Percentiles rank a stretch among this genome's conserved stretches.
Conservation (phyloP, 202 grass and related monocot species). For the Elaeis oleifera region DNA sequence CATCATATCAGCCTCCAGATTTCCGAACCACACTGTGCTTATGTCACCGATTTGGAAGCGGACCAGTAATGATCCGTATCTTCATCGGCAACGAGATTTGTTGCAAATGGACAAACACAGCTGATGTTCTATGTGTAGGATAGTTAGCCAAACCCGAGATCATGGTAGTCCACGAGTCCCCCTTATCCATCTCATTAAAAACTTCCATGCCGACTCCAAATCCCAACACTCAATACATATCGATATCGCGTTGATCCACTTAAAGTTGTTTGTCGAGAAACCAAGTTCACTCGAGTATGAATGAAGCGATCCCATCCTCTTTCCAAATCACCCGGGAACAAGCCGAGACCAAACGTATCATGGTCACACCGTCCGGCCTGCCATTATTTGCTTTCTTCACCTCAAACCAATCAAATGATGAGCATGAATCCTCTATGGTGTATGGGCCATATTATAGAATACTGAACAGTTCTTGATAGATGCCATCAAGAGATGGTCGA, state of each 20-base stretch:
- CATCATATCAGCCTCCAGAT: too few relatives aligned
- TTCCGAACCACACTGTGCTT: too few relatives aligned
- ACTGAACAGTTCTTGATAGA: too few relatives aligned
- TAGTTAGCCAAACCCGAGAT: constrained; percentile 5
- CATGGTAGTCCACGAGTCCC: constrained; percentile 10
- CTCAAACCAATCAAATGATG: neutral
- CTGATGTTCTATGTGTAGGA: too few relatives aligned
- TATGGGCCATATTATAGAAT: too few relatives aligned
- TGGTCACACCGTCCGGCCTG: neutral
- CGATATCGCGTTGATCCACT: neutral
- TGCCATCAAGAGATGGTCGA: too few relatives aligned
- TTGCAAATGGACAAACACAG: too few relatives aligned
- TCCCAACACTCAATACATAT: constrained; percentile 10
- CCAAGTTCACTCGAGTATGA: neutral
- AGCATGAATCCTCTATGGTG: too few relatives aligned
- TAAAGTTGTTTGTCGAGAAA: constrained; percentile 4
- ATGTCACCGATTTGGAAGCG: too few relatives aligned
- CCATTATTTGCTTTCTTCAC: constrained; percentile 2
- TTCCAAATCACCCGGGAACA: constrained; percentile 4
- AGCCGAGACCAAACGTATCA: constrained; percentile 9
- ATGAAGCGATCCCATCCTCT: neutral
- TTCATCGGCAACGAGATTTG: too few relatives aligned
- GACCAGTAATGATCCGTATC: too few relatives aligned
- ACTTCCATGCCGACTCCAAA: neutral
- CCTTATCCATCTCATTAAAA: constrained; percentile 1